Evolutionary conservation across 2,329 filamentous ascomycete genomes (phyloP).

Genomic region (Scleromitrula shiraiana): DNA sequence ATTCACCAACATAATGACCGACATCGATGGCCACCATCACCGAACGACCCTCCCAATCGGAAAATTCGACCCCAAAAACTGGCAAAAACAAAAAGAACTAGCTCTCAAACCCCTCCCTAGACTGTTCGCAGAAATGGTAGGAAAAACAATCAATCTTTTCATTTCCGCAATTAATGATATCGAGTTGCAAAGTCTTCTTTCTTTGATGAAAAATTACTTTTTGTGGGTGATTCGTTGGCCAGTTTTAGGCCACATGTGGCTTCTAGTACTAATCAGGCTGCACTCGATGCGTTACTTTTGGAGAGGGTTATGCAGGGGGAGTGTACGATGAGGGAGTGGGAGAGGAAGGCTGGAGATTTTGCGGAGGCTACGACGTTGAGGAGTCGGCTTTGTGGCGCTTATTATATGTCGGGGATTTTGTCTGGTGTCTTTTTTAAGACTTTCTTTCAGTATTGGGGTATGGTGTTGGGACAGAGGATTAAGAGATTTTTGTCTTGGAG

Average conservation of each 20-base stretch:
- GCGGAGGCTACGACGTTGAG: neutral
- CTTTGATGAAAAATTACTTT: slow-evolving; percentile 9
- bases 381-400: slow-evolving; percentile 3
- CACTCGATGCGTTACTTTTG: neutral
- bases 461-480: neutral
- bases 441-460: neutral
- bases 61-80: neutral
- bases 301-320: slow-evolving; percentile 7
- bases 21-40: neutral
- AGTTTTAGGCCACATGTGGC: slow-evolving; percentile 8
- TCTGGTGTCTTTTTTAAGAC: neutral
- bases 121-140: slow-evolving; percentile 8
- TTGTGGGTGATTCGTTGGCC: slow-evolving; percentile 10
- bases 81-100: neutral
- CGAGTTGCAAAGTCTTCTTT: neutral
- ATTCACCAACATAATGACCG: neutral
- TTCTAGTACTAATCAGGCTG: slow-evolving; percentile 9
- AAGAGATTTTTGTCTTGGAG: neutral
- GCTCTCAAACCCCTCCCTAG: neutral
- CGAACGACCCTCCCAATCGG: neutral
- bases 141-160: slow-evolving; percentile 10
- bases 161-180: slow-evolving; percentile 5
- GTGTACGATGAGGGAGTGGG: neutral
- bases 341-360: slow-evolving; percentile 3
- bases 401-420: neutral